Percentiles rank a stretch among this genome's conserved stretches.
Evolutionary conservation across 192 early-diverging fungal genomes (phyloP).

Genomic region (Coemansia sp.): DNA sequence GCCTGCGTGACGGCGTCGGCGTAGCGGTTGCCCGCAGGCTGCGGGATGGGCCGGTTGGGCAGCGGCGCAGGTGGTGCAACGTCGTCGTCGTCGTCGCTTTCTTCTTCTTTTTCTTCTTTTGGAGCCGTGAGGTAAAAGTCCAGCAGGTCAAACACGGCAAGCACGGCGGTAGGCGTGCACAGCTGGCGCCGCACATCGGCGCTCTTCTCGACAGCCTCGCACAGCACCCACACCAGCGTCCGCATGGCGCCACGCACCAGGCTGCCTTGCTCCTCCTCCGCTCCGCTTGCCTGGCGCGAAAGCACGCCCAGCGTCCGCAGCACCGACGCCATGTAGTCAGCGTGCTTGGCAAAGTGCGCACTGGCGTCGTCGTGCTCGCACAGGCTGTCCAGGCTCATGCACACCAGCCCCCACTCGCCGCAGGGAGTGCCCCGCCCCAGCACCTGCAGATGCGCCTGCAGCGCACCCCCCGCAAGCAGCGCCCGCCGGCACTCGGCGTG

Average conservation of each 20-base stretch:
- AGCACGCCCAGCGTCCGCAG: slow-evolving; percentile 18
- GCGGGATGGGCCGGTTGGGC: slow-evolving; percentile 30
- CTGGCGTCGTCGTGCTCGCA: slow-evolving; percentile 29
- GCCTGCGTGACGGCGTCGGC: slow-evolving; percentile 44
- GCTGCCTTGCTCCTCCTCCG: too few relatives aligned
- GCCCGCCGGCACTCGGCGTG: slow-evolving; percentile 14
- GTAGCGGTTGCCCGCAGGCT: slow-evolving; percentile 11
- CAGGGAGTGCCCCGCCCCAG: slow-evolving; percentile 5
- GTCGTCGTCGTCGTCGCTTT: neutral
- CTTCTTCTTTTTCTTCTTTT: neutral
- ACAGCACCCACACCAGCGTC: slow-evolving; percentile 42
- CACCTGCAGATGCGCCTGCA: slow-evolving; percentile 18
- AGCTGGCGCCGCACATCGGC: slow-evolving; percentile 26
- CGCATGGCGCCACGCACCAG: slow-evolving; percentile 27
- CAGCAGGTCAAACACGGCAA: slow-evolving; percentile 30
- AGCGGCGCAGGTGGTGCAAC: slow-evolving; percentile 1
- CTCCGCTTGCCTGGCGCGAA: neutral
- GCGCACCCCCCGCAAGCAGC: slow-evolving; percentile 18
- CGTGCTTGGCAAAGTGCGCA: slow-evolving; percentile 15
- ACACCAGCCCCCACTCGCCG: slow-evolving; percentile 20
- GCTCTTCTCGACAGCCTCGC: slow-evolving; percentile 43
- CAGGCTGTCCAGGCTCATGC: slow-evolving; percentile 36
- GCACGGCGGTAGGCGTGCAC: slow-evolving; percentile 24
- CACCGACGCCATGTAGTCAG: slow-evolving; percentile 6
- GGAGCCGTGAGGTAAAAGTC: slow-evolving; percentile 12